Percentiles rank a stretch among this genome's conserved stretches.
Conservation (phyloP, 495 filamentous ascomycete genomes). For the Aspergillus haitiensis region DNA sequence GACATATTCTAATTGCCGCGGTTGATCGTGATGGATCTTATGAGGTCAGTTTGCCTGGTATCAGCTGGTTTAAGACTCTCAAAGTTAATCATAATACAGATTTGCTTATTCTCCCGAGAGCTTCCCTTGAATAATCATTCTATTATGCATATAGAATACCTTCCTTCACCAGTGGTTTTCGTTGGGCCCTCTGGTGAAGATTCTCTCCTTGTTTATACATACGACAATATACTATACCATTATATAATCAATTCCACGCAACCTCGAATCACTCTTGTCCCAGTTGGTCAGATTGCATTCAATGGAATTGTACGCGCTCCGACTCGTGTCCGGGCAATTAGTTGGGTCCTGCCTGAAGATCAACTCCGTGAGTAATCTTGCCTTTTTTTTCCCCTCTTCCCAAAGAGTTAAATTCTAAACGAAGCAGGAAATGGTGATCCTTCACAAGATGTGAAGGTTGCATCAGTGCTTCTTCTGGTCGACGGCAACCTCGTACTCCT, state of each 20-base stretch:
- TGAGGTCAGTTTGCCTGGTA: constrained; percentile 52
- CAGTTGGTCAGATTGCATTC: constrained; percentile 95
- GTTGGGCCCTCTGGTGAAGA: constrained; percentile 88
- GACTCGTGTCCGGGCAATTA: constrained; percentile 85
- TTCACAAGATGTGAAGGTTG: constrained; percentile 91
- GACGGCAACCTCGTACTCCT: constrained; percentile 94
- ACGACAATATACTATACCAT: constrained; percentile 94
- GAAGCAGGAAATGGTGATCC: constrained; percentile 77
- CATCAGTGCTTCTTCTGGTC: constrained; percentile 89
- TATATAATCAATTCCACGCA: constrained; percentile 76
- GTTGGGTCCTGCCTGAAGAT: constrained; percentile 92
- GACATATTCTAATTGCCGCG: constrained; percentile 92
- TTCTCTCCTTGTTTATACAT: constrained; percentile 92
- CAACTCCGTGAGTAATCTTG: constrained; percentile 64
- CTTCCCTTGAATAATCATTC: constrained; percentile 69
- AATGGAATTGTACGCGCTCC: constrained; percentile 95
- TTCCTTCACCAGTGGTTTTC: constrained; percentile 81
- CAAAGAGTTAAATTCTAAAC: constrained; percentile 22
- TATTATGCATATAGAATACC: constrained; percentile 69
- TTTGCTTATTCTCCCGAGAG: constrained; percentile 91
- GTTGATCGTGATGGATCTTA: constrained; percentile 81
- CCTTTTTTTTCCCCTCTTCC: not conserved
- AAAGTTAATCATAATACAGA: constrained; percentile 37
- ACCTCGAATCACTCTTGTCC: constrained; percentile 73
- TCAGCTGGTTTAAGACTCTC: not conserved